Percentiles rank a stretch among this genome's conserved stretches.
Evolutionary conservation across 2,329 filamentous ascomycete species (phyloP).

Genomic region (Fusarium falciforme): DNA sequence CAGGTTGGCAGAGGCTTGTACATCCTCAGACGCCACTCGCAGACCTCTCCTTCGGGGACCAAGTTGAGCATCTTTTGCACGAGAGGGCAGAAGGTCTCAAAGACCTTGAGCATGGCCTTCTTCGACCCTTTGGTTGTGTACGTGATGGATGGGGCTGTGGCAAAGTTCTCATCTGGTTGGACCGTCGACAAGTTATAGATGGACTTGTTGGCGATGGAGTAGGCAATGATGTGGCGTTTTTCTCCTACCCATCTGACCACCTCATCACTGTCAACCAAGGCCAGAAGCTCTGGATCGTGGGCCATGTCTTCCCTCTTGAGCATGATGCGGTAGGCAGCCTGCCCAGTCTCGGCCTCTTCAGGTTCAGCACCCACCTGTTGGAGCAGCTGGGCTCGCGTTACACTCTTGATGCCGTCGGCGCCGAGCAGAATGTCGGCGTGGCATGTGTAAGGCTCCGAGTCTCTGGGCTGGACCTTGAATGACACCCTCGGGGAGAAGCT

Average conservation of each 20-base stretch:
- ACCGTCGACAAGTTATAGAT: slow-evolving; percentile 75
- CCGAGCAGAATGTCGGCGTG: slow-evolving; percentile 63
- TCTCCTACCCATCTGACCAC: slow-evolving; percentile 75
- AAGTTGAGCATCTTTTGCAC: slow-evolving; percentile 70
- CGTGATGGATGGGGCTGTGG: slow-evolving; percentile 58
- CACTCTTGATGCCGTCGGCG: slow-evolving; percentile 66
- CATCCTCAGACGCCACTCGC: slow-evolving; percentile 74
- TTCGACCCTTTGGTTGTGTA: slow-evolving; percentile 74
- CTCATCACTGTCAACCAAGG: slow-evolving; percentile 65
- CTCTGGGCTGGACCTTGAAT: slow-evolving; percentile 37
- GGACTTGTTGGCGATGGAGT: slow-evolving; percentile 70
- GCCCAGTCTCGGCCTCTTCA: slow-evolving; percentile 59
- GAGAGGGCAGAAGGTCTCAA: slow-evolving; percentile 69
- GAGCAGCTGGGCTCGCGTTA: slow-evolving; percentile 63
- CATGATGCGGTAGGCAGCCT: slow-evolving; percentile 66
- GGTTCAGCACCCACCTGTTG: slow-evolving; percentile 60
- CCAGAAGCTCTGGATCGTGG: slow-evolving; percentile 73
- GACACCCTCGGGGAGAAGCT: slow-evolving; percentile 35
- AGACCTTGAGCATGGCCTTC: slow-evolving; percentile 69
- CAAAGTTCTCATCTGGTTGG: slow-evolving; percentile 70
- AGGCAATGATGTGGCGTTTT: slow-evolving; percentile 75
- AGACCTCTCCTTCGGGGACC: slow-evolving; percentile 72
- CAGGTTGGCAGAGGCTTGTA: slow-evolving; percentile 72
- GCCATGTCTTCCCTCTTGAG: slow-evolving; percentile 69
- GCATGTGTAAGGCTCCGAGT: slow-evolving; percentile 16